phyloP scores from a whole-genome alignment of 2,329 filamentous ascomycete species.

The Diaporthe australafricana region DNA sequence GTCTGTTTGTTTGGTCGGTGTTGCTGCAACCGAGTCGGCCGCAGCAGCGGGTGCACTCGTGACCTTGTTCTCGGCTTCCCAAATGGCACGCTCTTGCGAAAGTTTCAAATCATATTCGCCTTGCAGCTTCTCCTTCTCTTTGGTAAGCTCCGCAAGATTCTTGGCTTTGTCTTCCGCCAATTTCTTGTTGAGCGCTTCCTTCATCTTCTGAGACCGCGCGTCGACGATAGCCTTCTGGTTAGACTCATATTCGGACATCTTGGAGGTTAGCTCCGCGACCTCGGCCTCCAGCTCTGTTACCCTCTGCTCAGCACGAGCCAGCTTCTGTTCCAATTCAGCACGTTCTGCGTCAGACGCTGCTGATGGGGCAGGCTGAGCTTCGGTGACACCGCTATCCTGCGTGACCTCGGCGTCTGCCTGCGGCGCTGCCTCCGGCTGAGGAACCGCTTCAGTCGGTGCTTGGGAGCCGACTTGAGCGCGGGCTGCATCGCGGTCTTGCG shows the following conservation, averaged over 20 bases:
- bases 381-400: slow-evolving; percentile 44
- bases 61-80: slow-evolving; percentile 64
- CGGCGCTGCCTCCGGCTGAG: slow-evolving; percentile 39
- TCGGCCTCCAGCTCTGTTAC: slow-evolving; percentile 74
- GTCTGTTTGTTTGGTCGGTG: slow-evolving; percentile 52
- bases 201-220: slow-evolving; percentile 76
- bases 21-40: slow-evolving; percentile 43
- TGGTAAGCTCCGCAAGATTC: slow-evolving; percentile 61
- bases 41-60: slow-evolving; percentile 25
- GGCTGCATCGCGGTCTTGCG: slow-evolving; percentile 74
- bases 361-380: slow-evolving; percentile 40
- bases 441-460: slow-evolving; percentile 39
- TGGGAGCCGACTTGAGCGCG: slow-evolving; percentile 53
- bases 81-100: slow-evolving; percentile 73
- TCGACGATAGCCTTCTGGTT: slow-evolving; percentile 71
- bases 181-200: slow-evolving; percentile 74
- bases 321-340: slow-evolving; percentile 70
- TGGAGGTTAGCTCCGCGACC: slow-evolving; percentile 73
- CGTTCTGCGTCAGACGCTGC: slow-evolving; percentile 68
- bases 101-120: slow-evolving; percentile 60
- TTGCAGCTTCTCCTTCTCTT: slow-evolving; percentile 64
- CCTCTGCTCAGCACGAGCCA: slow-evolving; percentile 70
- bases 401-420: slow-evolving; percentile 41
- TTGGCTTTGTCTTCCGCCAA: slow-evolving; percentile 73
- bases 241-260: slow-evolving; percentile 73